phyloP scores from a whole-genome alignment of 2,329 filamentous ascomycete species.

The Bisporella sp. region DNA sequence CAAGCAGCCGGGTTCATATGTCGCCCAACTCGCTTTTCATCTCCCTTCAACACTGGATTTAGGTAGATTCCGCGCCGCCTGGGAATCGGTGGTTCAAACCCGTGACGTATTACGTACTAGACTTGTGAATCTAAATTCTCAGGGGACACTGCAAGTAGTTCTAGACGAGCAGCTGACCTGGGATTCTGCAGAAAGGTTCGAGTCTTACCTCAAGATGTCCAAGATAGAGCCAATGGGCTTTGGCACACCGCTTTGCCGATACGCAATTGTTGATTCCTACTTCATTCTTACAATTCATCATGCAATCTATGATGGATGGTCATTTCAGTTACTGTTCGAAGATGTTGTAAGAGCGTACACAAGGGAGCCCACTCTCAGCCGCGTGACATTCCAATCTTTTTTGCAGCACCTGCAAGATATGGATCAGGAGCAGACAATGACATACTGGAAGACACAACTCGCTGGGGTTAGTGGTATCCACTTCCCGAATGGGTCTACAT shows the following conservation, averaged over 20 bases:
- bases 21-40: constrained; percentile 7
- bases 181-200: neutral
- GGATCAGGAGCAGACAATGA: neutral
- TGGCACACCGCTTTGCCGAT: neutral
- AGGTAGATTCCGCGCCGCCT: neutral
- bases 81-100: neutral
- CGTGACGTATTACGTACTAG: neutral
- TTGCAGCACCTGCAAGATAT: neutral
- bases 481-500: neutral
- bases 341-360: neutral
- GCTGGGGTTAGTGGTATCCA: neutral
- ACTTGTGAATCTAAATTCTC: neutral
- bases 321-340: neutral
- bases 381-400: neutral
- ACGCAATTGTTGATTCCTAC: neutral
- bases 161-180: neutral
- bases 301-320: neutral
- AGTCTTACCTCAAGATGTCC: neutral
- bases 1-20: constrained; percentile 4
- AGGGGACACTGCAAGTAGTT: neutral
- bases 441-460: neutral
- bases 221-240: neutral
- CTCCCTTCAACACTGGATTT: neutral
- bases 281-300: neutral
- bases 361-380: neutral